Base-by-base conservation (phyloP, 768 basidiomycete genomes). In the Pleurotus sapidus region DNA sequence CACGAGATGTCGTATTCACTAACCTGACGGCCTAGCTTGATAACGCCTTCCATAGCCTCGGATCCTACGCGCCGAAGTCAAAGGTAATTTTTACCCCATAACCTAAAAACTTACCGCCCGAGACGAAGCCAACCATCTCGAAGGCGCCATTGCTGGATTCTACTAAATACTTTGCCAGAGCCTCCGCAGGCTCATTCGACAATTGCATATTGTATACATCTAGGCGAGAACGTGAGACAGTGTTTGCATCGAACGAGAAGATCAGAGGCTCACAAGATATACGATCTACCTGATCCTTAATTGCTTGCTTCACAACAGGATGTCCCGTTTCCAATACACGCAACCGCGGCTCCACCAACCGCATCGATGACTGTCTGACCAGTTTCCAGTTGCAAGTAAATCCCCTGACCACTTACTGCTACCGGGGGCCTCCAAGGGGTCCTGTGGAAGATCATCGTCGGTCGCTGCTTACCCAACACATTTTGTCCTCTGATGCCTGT, bases 151-250 rank as follows among this genome's bases (percentile, higher is more conserved):
- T 74, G 55, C 90, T 84, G 4, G 73, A 75, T n/a, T 81, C 77
- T 3, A 91, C 73, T 20, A 95, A 71, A 14, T 80, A 67, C 43
- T 83, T 79, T 1, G 92, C 91, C 23, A 95, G 78, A 49, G 84
- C 82, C 64, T 95, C 92, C 9, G 93, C 91, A 49, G 92, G 89
- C 54, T 84, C 77, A 61, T 84, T 93, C 6, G 90, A 87, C 17
- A 93, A 67, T 66, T 93, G 91, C 84, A 91, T 87, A 61, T 89
- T 93, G 66, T 93, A 95, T 4, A 91, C 87, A 79, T 93, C 92
- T 93, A 30, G 27, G 27, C 25, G 17, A 42, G 34, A n/a, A 11
- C 20, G 38, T n/a, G 18, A 46, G 5, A 17, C 17, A 57, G 6
- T 20, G 45, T 8, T 47, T 27, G 2, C 27, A 56, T 56, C 9